Evolutionary conservation across 441 rosid species (phyloP).

Genomic region (Cnidoscolus chayamansa): DNA sequence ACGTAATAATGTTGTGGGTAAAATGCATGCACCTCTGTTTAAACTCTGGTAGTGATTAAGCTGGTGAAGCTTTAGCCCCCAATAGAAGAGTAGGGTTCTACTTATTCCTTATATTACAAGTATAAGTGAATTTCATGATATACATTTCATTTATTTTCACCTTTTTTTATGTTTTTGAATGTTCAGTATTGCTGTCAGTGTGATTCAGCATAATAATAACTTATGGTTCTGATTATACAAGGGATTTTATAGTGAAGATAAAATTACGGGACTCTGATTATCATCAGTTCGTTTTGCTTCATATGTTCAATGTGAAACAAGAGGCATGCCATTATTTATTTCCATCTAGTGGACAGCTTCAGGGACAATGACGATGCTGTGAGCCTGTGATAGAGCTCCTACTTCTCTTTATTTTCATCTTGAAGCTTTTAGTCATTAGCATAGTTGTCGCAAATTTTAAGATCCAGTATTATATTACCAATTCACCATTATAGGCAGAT

Average conservation of each 20-base stretch:
- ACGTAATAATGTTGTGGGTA: not conserved
- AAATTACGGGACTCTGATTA: not conserved
- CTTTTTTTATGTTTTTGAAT: not conserved
- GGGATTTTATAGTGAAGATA: not conserved
- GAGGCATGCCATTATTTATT: not conserved
- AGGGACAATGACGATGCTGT: not conserved
- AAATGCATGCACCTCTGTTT: too few relatives aligned
- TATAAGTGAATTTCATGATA: not conserved
- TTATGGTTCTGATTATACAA: not conserved
- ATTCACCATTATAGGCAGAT: not conserved
- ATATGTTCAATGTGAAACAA: not conserved
- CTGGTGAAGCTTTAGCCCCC: constrained; percentile 1
- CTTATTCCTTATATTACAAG: not conserved
- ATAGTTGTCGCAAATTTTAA: not conserved
- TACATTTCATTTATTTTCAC: not conserved
- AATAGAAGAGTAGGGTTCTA: not conserved
- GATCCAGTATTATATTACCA: not conserved
- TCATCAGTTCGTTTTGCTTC: not conserved
- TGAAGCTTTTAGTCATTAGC: not conserved
- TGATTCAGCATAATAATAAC: not conserved
- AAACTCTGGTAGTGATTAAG: not conserved
- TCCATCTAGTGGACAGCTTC: not conserved
- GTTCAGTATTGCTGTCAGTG: not conserved
- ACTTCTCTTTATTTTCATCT: not conserved
- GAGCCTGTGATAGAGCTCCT: not conserved